These are phyloP conservation scores for grape (Vitis vinifera) DNA, from an alignment of 164 flowering plant species.

Conservation along the genomic window DNA sequence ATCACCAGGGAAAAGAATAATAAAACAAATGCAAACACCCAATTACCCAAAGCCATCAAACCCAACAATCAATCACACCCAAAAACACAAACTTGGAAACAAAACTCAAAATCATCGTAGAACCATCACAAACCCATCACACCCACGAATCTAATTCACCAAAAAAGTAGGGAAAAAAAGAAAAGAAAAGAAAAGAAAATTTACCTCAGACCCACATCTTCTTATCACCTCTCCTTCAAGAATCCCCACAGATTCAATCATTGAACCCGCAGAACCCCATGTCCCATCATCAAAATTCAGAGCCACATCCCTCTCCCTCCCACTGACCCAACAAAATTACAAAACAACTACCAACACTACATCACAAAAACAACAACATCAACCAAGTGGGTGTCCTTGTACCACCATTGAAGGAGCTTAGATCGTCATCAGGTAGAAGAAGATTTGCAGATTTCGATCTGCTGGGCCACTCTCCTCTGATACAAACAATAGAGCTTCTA, in stretches of 20 bases:
- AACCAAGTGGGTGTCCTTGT: constrained; percentile 33
- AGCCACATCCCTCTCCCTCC: constrained; percentile 9
- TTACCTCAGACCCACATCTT: constrained; percentile 83
- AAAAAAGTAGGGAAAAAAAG: background rate
- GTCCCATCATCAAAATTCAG: constrained; percentile 37
- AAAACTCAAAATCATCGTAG: background rate
- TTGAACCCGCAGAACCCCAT: constrained; percentile 16
- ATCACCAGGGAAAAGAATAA: constrained; percentile 2
- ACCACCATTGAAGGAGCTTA: constrained; percentile 58
- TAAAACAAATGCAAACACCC: constrained; percentile 10
- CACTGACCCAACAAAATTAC: constrained; percentile 15
- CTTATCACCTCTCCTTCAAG: constrained; percentile 29
- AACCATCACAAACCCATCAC: constrained; percentile 3
- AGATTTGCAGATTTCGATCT: constrained; percentile 66
- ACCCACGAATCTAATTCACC: constrained; percentile 13
- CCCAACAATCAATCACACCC: constrained; percentile 2
- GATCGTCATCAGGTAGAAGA: constrained; percentile 58
- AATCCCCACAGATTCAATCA: constrained; percentile 40
- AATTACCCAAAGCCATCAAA: constrained; percentile 3
- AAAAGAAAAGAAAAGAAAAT: constrained; percentile 9
- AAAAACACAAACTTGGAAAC: background rate
- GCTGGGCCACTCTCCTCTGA: constrained; percentile 51
- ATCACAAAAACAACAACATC: constrained; percentile 9
- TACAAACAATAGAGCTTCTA: constrained; percentile 15
- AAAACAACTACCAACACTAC: constrained; percentile 1